Conservation (phyloP, 805 yeast genomes). For the Saccharomycodes ludwigii region DNA sequence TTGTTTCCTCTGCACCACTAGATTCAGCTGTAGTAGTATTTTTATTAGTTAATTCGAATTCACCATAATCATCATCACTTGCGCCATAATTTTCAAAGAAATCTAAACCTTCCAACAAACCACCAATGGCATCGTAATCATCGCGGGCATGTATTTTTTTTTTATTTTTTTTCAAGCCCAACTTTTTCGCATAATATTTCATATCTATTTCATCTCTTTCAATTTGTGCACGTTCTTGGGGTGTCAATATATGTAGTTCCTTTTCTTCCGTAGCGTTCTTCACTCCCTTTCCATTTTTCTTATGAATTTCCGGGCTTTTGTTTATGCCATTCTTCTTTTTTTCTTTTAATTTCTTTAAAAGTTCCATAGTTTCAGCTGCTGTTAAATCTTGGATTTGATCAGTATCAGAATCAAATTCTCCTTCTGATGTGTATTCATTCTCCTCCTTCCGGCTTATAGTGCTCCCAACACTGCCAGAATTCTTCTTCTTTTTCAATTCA, state of each 20-base stretch:
- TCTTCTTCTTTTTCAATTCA: slow-evolving; percentile 26
- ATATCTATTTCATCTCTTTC: slow-evolving; percentile 66
- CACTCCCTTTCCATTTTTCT: slow-evolving; percentile 6
- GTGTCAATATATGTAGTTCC: slow-evolving; percentile 20
- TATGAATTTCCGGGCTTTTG: slow-evolving; percentile 7
- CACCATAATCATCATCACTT: slow-evolving; percentile 21
- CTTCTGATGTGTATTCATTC: slow-evolving; percentile 3
- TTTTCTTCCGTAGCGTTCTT: slow-evolving; percentile 8
- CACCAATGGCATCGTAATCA: slow-evolving; percentile 71
- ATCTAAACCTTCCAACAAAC: slow-evolving; percentile 59
- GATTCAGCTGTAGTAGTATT: slow-evolving; percentile 14
- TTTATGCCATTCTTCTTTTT: slow-evolving; percentile 10
- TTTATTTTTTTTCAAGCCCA: slow-evolving; percentile 52
- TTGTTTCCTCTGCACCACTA: slow-evolving; percentile 22
- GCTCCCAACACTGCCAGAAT: slow-evolving; percentile 4
- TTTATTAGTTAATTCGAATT: slow-evolving; percentile 10
- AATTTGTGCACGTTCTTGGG: slow-evolving; percentile 36
- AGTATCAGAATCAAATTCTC: slow-evolving; percentile 2
- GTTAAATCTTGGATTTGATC: slow-evolving; percentile 28
- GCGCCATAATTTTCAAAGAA: slow-evolving; percentile 27
- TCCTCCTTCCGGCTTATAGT: slow-evolving; percentile 6
- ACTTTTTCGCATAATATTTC: slow-evolving; percentile 68
- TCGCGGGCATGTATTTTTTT: slow-evolving; percentile 34
- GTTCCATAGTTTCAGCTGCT: slow-evolving; percentile 26
- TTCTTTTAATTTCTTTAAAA: slow-evolving; percentile 18